Base-by-base conservation (phyloP, 2,329 filamentous ascomycete genomes). In the Didymosphaeria variabile region DNA sequence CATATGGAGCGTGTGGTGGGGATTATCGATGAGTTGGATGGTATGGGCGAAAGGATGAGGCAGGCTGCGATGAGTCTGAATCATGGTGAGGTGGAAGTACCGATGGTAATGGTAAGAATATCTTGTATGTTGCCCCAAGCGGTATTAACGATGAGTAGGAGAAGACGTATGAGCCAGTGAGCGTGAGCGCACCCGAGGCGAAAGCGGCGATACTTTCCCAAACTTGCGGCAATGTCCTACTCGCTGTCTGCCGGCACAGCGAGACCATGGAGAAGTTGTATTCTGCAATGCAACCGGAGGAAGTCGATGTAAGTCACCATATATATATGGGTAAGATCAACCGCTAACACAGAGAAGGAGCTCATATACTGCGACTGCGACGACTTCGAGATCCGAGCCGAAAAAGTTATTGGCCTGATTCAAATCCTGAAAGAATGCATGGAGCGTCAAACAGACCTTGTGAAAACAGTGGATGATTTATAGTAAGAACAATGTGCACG, bases 291-390 rank as follows among this genome's bases (percentile, higher is more conserved):
- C 47, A 52, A 34, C 60, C 60, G 29, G 26, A 44, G 9, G 36
- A 55, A 15, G 55, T 61, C 5, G 60, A 62, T 40, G 60, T 62
- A 57, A 58, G 60, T 44, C 40, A 6, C 13, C 31, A 34, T 32
- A 19, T 23, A 15, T 23, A 12, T 32, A 10, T 15, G 12, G 13
- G n/a, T 19, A 1, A 10, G 31, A 23, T 15, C 15, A 26, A 40
- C 19, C 32, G 23, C 46, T 46, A 19, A 55, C 44, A 2, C 3
- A 40, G 13, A 5, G 4, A 19, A 62, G 60, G 60, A 62, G 4
- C 52, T 62, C 31, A 51, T 62, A n/a, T 62, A 58, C 52, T 62
- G 60, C 52, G 56, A 62, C 36, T 62, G 60, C 26, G 60, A 62
- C 49, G 60, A 62, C 21, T 59, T 59, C 29, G 60, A 62, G 38